These are phyloP conservation scores for Clonostachys rosea DNA, from an alignment of 2,329 filamentous ascomycete species.

Conservation along the genomic window DNA sequence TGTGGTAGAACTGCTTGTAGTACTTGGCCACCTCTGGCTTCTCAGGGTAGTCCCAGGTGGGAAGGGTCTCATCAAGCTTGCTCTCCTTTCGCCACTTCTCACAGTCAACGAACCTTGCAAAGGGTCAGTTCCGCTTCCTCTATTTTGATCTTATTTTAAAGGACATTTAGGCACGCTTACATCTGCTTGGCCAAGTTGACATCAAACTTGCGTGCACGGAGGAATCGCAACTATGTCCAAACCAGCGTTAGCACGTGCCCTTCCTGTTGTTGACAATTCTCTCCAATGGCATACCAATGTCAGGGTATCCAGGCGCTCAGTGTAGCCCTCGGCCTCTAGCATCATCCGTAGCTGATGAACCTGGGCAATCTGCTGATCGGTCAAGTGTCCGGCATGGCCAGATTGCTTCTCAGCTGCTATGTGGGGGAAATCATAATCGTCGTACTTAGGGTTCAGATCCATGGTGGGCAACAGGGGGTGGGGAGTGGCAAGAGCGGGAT, in stretches of 20 bases:
- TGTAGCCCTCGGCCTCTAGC: constrained; percentile 81
- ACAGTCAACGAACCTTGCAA: constrained; percentile 76
- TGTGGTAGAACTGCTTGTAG: constrained; percentile 99
- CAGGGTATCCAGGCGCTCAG: constrained; percentile 82
- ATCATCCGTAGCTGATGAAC: constrained; percentile 78
- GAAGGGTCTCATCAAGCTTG: constrained; percentile 75
- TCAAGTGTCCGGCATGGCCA: constrained; percentile 87
- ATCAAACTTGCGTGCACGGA: constrained; percentile 94
- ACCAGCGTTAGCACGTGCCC: constrained; percentile 4
- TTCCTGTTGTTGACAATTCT: background rate
- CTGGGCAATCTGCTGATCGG: constrained; percentile 81
- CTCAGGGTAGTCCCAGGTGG: constrained; percentile 82
- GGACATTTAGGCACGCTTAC: constrained; percentile 43
- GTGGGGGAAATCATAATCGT: constrained; percentile 90
- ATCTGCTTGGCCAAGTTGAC: constrained; percentile 80
- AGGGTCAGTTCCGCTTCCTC: constrained; percentile 8
- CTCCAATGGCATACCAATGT: constrained; percentile 59
- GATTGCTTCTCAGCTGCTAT: constrained; percentile 63
- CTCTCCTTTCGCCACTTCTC: constrained; percentile 91
- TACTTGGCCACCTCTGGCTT: constrained; percentile 79
- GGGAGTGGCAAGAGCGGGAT: too few relatives aligned
- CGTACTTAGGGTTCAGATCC: constrained; percentile 83
- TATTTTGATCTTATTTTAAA: background rate
- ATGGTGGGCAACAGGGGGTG: constrained; percentile 24
- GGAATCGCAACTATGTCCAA: constrained; percentile 68